Conservation (phyloP, 352 stramenopile genomes). For the Phytophthora pseudosyringae region DNA sequence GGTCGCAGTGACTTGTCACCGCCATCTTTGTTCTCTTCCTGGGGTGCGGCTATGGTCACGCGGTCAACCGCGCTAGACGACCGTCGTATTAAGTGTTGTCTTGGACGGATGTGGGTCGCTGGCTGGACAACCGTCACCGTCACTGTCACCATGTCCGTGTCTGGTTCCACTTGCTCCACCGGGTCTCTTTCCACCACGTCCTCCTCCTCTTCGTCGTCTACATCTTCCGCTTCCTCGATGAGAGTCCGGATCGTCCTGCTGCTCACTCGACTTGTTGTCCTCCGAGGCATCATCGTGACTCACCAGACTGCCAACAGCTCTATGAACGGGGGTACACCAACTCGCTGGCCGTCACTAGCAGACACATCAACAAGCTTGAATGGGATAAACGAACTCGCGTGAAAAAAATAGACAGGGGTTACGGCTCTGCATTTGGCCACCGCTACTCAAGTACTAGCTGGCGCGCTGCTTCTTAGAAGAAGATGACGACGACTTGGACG, state of each 20-base stretch:
- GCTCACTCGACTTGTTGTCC: background rate
- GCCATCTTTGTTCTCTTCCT: conserved; percentile 25
- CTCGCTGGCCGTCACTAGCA: conserved; percentile 14
- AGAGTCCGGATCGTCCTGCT: conserved; percentile 31
- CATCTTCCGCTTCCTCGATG: conserved; percentile 33
- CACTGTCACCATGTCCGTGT: conserved; percentile 4
- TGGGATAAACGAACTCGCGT: conserved; percentile 18
- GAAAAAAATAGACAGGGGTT: conserved; percentile 36
- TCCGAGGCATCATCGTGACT: conserved; percentile 13
- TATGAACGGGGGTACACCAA: conserved; percentile 27
- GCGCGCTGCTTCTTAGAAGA: conserved; percentile 74
- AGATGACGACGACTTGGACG: conserved; percentile 57
- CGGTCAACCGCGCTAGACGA: conserved; percentile 21
- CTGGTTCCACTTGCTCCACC: conserved; percentile 1
- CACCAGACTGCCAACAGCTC: background rate
- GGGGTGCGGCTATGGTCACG: background rate
- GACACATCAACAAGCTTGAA: conserved; percentile 10
- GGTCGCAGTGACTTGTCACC: conserved; percentile 49
- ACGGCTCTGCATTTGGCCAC: conserved; percentile 13
- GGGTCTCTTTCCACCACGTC: conserved; percentile 10
- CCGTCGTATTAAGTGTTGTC: conserved; percentile 11
- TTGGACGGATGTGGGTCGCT: conserved; percentile 5
- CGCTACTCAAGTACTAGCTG: conserved; percentile 60
- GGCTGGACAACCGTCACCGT: conserved; percentile 5
- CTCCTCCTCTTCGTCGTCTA: conserved; percentile 23